A percentile compares a stretch with the other conserved stretches of the same genome.
Evolutionary conservation across 1,284 basidiomycete genomes (phyloP).

Genomic region (Fomitopsis schrenkii): DNA sequence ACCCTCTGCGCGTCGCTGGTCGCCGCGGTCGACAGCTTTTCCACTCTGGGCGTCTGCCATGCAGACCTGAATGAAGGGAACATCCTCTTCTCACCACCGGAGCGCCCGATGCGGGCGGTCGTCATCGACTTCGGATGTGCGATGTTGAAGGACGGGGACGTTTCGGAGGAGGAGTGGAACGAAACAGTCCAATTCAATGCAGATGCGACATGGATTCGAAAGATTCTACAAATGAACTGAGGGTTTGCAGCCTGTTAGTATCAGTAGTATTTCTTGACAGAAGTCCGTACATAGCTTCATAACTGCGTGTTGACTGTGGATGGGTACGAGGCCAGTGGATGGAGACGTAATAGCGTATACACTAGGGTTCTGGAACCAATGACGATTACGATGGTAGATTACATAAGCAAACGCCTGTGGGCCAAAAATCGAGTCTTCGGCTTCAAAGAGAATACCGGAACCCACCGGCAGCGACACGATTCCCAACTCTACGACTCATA

Average conservation of each 20-base stretch:
- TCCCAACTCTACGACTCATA: too few relatives aligned
- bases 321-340: too few relatives aligned
- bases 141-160: background rate
- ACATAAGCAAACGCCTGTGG: too few relatives aligned
- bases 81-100: background rate
- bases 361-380: too few relatives aligned
- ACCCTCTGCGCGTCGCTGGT: background rate
- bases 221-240: background rate
- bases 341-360: too few relatives aligned
- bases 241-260: background rate
- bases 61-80: background rate
- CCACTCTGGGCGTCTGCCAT: background rate
- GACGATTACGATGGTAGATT: too few relatives aligned
- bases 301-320: too few relatives aligned
- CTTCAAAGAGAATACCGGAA: too few relatives aligned
- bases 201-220: background rate
- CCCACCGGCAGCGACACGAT: too few relatives aligned
- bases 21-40: background rate
- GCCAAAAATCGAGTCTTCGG: too few relatives aligned
- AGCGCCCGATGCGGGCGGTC: background rate
- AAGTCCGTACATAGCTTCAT: background rate
- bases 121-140: background rate
- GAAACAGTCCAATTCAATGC: background rate
- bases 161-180: background rate
- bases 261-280: background rate